Percentiles rank a stretch among this genome's conserved stretches.
These are phyloP conservation scores for Glycine soja DNA, from an alignment of 306 rosid species.

Conservation along the genomic window DNA sequence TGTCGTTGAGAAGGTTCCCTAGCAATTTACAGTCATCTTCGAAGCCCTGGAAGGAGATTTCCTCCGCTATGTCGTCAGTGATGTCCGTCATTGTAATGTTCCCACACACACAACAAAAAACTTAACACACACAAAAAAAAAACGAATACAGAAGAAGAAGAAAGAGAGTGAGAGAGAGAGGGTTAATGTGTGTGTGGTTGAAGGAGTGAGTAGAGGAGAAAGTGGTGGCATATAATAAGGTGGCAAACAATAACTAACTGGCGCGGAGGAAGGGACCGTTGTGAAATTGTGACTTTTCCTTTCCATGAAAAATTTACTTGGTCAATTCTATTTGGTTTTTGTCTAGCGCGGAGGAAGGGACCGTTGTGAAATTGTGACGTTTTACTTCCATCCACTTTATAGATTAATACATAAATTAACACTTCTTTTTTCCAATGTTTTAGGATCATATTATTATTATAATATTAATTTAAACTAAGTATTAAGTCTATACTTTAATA, in stretches of 20 bases:
- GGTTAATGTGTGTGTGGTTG: background rate
- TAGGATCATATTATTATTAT: no score
- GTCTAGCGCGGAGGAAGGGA: no score
- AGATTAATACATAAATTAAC: no score
- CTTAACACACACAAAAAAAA: background rate
- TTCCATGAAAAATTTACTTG: background rate
- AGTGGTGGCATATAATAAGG: background rate
- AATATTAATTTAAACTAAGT: no score
- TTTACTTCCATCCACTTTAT: no score
- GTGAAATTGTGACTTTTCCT: background rate
- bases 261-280: constrained; percentile 39
- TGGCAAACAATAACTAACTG: constrained; percentile 41
- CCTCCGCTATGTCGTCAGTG: constrained; percentile 91
- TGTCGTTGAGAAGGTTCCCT: no score
- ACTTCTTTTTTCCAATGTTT: no score
- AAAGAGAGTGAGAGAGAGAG: background rate
- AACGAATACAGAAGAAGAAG: background rate
- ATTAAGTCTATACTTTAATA: no score
- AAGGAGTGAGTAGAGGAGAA: background rate
- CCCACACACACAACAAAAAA: background rate
- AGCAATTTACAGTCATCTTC: no score
- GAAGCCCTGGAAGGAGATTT: constrained; percentile 89
- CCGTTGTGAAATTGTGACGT: no score
- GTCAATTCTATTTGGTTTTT: background rate
- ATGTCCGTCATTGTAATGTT: constrained; percentile 73